phyloP scores from a whole-genome alignment of 305 asterid genomes.

The Plantago lanceolata region DNA sequence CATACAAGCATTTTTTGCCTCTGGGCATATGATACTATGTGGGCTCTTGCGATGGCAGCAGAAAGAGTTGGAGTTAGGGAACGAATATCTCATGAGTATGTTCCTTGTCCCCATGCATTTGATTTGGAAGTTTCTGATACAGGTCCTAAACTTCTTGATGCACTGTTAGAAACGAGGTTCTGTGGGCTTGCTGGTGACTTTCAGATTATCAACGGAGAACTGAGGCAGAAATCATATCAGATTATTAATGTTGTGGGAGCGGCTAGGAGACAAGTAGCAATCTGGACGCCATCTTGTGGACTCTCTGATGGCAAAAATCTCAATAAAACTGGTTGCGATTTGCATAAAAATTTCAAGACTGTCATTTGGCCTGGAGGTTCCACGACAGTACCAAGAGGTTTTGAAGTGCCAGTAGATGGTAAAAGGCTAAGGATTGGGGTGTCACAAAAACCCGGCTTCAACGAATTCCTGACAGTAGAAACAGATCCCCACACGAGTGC shows the following conservation, averaged over 20 bases:
- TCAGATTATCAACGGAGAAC: constrained; percentile 19
- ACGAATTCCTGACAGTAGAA: background rate
- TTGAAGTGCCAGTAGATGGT: background rate
- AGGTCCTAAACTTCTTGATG: constrained; percentile 30
- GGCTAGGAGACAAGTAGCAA: constrained; percentile 27
- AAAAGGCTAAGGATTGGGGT: constrained; percentile 6
- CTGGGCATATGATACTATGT: constrained; percentile 34
- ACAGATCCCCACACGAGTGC: constrained; percentile 1
- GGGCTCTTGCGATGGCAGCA: constrained; percentile 45
- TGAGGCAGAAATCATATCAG: constrained; percentile 21
- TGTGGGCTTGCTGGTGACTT: constrained; percentile 39
- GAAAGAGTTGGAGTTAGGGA: constrained; percentile 30
- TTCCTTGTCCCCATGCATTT: constrained; percentile 16
- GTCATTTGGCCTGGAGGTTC: constrained; percentile 2
- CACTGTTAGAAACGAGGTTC: constrained; percentile 24
- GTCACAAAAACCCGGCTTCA: background rate
- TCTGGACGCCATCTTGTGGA: constrained; percentile 26
- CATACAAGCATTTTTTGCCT: constrained; percentile 29
- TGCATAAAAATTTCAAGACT: constrained; percentile 2
- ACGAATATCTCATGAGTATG: constrained; percentile 14
- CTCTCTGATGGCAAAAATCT: constrained; percentile 3
- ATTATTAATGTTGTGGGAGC: constrained; percentile 28
- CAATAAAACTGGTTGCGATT: background rate
- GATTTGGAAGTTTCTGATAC: constrained; percentile 18
- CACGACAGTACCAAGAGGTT: background rate